phyloP scores from a whole-genome alignment of 176 grass and related monocot genomes.

The Lolium multiflorum region DNA sequence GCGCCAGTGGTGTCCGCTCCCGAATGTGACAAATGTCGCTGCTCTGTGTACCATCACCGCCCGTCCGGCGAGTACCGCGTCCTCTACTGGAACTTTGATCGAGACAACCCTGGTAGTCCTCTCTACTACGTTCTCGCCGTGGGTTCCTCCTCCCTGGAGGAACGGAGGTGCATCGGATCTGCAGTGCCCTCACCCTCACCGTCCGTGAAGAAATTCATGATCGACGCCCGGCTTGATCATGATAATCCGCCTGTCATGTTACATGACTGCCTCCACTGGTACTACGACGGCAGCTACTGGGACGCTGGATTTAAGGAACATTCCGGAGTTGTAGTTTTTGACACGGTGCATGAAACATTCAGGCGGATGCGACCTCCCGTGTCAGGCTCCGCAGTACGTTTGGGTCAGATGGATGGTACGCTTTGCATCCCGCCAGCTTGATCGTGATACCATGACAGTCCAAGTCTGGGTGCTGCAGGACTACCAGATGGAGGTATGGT shows the following conservation, averaged over 20 bases:
- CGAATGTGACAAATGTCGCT: neutral
- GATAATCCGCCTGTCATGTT: neutral
- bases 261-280: neutral
- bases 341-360: slow-evolving; percentile 1
- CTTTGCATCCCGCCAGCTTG: neutral
- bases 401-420: neutral
- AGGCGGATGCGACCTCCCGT: neutral
- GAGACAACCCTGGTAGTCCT: too few relatives aligned
- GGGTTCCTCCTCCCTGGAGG: neutral
- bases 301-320: neutral
- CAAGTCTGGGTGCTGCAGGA: neutral
- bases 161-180: neutral
- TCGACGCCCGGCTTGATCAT: neutral
- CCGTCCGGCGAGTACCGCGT: neutral
- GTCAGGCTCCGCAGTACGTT: accelerated
- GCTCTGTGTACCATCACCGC: neutral
- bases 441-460: neutral
- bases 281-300: neutral
- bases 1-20: slow-evolving; percentile 6
- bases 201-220: neutral
- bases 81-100: too few relatives aligned
- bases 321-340: neutral
- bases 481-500: slow-evolving; percentile 9
- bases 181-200: neutral
- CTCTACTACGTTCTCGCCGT: neutral